Percentiles rank a stretch among this genome's conserved stretches.
These are phyloP conservation scores for Larix kaempferi DNA, from an alignment of 75 land plant genomes.

Conservation along the genomic window DNA sequence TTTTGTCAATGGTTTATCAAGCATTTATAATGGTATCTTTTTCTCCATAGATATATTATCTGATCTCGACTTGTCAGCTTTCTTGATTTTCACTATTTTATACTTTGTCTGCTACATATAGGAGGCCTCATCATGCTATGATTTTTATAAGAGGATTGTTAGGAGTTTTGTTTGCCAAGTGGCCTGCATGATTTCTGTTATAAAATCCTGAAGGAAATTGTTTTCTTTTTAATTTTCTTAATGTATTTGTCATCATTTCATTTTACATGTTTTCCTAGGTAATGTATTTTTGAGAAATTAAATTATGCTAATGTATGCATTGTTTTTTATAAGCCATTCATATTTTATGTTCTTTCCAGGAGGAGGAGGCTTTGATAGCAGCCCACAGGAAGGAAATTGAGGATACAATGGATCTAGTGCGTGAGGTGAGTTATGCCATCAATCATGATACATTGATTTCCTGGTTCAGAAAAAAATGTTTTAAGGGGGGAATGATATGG, in stretches of 20 bases:
- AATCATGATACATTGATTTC: too few relatives aligned
- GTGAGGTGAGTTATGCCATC: slow-evolving; percentile 64
- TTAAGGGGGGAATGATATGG: too few relatives aligned
- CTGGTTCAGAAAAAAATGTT: too few relatives aligned
- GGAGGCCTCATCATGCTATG: too few relatives aligned
- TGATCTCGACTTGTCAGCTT: too few relatives aligned
- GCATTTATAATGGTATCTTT: neutral
- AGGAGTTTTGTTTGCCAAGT: too few relatives aligned
- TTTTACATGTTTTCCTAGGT: neutral
- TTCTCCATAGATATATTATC: neutral
- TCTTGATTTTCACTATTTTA: too few relatives aligned
- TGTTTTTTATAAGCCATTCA: neutral
- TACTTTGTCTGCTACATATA: too few relatives aligned
- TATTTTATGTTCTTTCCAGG: slow-evolving; percentile 33
- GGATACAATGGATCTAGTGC: slow-evolving; percentile 97
- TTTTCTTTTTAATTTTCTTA: too few relatives aligned
- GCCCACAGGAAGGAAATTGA: slow-evolving; percentile 98
- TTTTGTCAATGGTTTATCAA: neutral
- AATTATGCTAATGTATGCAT: neutral
- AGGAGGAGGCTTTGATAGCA: slow-evolving; percentile 92
- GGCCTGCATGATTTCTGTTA: too few relatives aligned
- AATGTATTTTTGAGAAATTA: neutral
- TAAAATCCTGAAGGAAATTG: too few relatives aligned
- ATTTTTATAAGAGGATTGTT: too few relatives aligned
- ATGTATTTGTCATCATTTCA: neutral